Evolutionary conservation across 768 basidiomycete genomes (phyloP).

Genomic region (Auricularia sp.): DNA sequence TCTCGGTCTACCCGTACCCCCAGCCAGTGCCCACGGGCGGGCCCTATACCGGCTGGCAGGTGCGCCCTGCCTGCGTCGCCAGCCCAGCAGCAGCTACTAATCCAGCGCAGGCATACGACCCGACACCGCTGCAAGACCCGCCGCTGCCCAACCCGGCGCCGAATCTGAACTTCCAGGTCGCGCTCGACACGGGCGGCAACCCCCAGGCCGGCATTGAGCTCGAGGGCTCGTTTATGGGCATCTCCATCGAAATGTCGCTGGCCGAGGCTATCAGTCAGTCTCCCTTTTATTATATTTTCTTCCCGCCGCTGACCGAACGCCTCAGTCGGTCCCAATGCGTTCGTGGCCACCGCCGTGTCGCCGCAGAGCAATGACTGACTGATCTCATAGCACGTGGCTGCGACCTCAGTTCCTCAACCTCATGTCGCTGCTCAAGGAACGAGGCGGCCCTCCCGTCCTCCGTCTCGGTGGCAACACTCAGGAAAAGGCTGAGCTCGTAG

Average conservation of each 20-base stretch:
- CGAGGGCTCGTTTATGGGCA: slow-evolving; percentile 43
- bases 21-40: neutral
- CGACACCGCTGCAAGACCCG: neutral
- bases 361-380: no score
- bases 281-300: slow-evolving; percentile 24
- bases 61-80: neutral
- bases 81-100: neutral
- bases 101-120: neutral
- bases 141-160: neutral
- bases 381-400: slow-evolving; percentile 24
- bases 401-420: slow-evolving; percentile 68
- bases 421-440: slow-evolving; percentile 55
- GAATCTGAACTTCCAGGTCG: neutral
- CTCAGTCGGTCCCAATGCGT: slow-evolving; percentile 43
- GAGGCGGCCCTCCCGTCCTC: slow-evolving; percentile 51
- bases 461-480: slow-evolving; percentile 78
- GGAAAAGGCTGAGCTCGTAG: slow-evolving; percentile 46
- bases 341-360: slow-evolving; percentile 2
- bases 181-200: neutral
- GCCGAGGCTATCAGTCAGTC: slow-evolving; percentile 53
- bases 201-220: neutral
- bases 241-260: slow-evolving; percentile 70
- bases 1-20: neutral
- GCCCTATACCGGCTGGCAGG: neutral
- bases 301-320: slow-evolving; percentile 1